Percentiles rank a stretch among this genome's conserved stretches.
These are phyloP conservation scores for Schwanniomyces yamadae DNA, from an alignment of 805 yeast genomes.

Conservation along the genomic window DNA sequence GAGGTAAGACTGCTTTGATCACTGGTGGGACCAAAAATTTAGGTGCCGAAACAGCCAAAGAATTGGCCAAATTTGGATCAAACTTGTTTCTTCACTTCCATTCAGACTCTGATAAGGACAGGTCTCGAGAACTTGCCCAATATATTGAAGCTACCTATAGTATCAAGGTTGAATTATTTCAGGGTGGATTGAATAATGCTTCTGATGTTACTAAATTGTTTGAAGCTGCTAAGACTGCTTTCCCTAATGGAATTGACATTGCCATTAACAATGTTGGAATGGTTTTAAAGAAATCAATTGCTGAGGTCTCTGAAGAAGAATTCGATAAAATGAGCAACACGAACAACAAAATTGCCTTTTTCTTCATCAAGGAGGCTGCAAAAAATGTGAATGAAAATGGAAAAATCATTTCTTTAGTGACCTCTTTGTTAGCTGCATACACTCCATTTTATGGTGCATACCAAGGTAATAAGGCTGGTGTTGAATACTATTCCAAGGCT, in stretches of 20 bases:
- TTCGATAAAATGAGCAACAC: constrained; percentile 51
- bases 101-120: constrained; percentile 36
- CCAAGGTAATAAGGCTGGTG: constrained; percentile 60
- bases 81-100: constrained; percentile 57
- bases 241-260: constrained; percentile 52
- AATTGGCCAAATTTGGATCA: constrained; percentile 55
- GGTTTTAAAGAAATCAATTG: constrained; percentile 61
- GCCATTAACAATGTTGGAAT: constrained; percentile 70
- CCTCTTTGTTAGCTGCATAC: constrained; percentile 67
- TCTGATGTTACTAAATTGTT: constrained; percentile 46
- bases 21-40: constrained; percentile 65
- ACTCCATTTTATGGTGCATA: constrained; percentile 50
- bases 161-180: constrained; percentile 41
- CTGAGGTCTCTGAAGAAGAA: constrained; percentile 53
- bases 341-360: constrained; percentile 61
- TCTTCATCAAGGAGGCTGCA: constrained; percentile 58
- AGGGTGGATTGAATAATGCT: constrained; percentile 44
- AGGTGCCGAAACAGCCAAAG: constrained; percentile 52
- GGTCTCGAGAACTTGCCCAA: constrained; percentile 35
- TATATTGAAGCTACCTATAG: constrained; percentile 35
- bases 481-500: constrained; percentile 51
- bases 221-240: constrained; percentile 39
- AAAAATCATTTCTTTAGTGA: constrained; percentile 54
- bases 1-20: constrained; percentile 53
- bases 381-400: constrained; percentile 51